phyloP scores from a whole-genome alignment of 2,329 filamentous ascomycete species.

The Trichophyton schoenleinii region DNA sequence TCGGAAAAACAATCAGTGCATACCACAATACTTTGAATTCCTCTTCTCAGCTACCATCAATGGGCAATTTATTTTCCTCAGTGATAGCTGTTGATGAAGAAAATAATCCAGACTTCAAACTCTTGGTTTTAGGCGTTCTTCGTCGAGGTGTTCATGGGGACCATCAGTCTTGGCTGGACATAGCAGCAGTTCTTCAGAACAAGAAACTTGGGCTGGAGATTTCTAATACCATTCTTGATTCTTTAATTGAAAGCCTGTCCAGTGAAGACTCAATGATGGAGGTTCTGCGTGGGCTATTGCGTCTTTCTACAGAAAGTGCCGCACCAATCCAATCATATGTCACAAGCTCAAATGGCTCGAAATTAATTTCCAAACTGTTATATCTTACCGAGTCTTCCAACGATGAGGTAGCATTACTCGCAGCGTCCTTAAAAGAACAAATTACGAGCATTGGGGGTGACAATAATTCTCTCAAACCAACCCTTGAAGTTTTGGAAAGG shows the following conservation, averaged over 20 bases:
- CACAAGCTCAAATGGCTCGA: conserved; percentile 34
- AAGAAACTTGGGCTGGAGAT: conserved; percentile 23
- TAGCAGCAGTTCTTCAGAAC: conserved; percentile 29
- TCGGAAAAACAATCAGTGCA: conserved; percentile 26
- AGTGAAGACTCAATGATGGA: conserved; percentile 25
- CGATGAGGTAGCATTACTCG: conserved; percentile 37
- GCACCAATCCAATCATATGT: conserved; percentile 34
- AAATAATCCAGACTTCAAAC: conserved; percentile 23
- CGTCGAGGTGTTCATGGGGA: conserved; percentile 26
- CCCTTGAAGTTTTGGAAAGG: conserved; percentile 42
- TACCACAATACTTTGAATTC: conserved; percentile 24
- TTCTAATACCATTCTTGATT: conserved; percentile 25
- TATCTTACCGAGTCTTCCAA: conserved; percentile 42
- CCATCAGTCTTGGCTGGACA: conserved; percentile 26
- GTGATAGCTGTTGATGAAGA: conserved; percentile 27
- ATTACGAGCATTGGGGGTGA: conserved; percentile 27
- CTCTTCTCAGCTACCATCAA: conserved; percentile 22
- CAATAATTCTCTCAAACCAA: conserved; percentile 32
- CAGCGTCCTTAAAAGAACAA: conserved; percentile 23
- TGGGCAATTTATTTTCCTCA: conserved; percentile 29
- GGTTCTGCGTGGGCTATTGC: conserved; percentile 34
- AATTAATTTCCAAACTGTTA: conserved; percentile 41
- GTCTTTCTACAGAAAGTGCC: conserved; percentile 31
- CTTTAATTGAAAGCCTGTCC: conserved; percentile 32
- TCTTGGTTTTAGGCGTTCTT: conserved; percentile 26